Percentiles rank a stretch among this genome's conserved stretches.
These are phyloP conservation scores for Xylariaceae sp. DNA, from an alignment of 2,329 filamentous ascomycete genomes.

Conservation along the genomic window DNA sequence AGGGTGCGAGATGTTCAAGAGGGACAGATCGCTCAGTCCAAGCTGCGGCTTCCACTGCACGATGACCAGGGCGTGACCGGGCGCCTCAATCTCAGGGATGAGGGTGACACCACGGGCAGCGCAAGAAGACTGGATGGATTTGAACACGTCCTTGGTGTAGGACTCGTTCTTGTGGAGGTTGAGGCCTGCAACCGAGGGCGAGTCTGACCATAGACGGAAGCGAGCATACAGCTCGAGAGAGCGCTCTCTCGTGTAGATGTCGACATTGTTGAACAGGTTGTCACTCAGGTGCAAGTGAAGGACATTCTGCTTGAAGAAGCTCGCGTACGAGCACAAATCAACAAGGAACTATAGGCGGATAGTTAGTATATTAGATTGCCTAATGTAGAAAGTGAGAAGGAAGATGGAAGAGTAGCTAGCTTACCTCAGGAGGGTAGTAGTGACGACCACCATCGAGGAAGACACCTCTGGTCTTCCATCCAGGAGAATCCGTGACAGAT, in stretches of 20 bases:
- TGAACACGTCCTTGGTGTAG: conserved; percentile 46
- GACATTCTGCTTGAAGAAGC: conserved; percentile 56
- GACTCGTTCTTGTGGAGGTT: conserved; percentile 50
- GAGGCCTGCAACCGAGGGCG: conserved; percentile 42
- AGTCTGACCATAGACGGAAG: conserved; percentile 50
- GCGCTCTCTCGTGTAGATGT: conserved; percentile 43
- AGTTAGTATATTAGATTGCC: background rate
- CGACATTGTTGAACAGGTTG: conserved; percentile 47
- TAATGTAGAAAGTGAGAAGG: background rate
- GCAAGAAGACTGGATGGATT: conserved; percentile 47
- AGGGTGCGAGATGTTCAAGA: conserved; percentile 52
- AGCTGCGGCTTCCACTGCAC: conserved; percentile 56
- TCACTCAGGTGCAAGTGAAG: conserved; percentile 56
- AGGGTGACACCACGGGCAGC: conserved; percentile 52
- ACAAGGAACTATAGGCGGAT: conserved; percentile 39
- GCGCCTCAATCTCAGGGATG: conserved; percentile 55
- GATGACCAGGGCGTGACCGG: conserved; percentile 51
- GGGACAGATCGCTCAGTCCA: conserved; percentile 43
- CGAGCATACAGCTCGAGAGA: conserved; percentile 48
- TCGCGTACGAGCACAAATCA: conserved; percentile 56
- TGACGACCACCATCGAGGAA: conserved; percentile 50
- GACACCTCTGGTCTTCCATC: conserved; percentile 45
- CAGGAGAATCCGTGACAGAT: conserved; percentile 43
- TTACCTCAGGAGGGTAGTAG: conserved; percentile 46
- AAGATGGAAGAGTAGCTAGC: background rate